Conservation (phyloP, 495 filamentous ascomycete species). For the Entonaema liquescens region DNA sequence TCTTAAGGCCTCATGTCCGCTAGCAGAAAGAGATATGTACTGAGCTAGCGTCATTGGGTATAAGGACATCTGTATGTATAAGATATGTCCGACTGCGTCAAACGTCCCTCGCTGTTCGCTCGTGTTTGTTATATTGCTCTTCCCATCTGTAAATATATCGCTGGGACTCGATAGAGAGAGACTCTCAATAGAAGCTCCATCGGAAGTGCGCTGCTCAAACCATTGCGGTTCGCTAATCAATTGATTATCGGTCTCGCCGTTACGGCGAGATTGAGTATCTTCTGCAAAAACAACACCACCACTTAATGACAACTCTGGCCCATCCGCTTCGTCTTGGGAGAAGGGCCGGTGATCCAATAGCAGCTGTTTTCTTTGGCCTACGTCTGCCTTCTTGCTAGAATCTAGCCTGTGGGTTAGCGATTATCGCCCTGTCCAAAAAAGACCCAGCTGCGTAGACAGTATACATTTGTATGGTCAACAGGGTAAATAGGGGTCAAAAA, state of each 20-base stretch:
- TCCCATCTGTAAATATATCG: constrained; percentile 62
- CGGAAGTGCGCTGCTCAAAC: constrained; percentile 47
- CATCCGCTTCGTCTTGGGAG: constrained; percentile 16
- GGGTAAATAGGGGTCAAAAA: neutral
- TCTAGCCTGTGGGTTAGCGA: constrained; percentile 20
- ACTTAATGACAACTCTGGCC: constrained; percentile 21
- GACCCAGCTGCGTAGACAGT: too few relatives aligned
- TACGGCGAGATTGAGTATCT: constrained; percentile 32
- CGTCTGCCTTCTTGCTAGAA: neutral
- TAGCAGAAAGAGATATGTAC: constrained; percentile 42
- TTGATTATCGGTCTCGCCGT: neutral
- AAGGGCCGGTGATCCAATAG: constrained; percentile 36
- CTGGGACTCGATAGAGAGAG: constrained; percentile 49
- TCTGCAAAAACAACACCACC: constrained; percentile 44
- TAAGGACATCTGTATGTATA: constrained; percentile 68
- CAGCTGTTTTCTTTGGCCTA: constrained; percentile 25
- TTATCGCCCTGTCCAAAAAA: neutral
- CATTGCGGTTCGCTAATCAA: constrained; percentile 36
- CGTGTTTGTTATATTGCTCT: constrained; percentile 53
- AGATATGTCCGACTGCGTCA: constrained; percentile 52
- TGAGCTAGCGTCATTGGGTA: constrained; percentile 63
- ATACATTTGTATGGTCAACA: neutral
- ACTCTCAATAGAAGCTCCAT: constrained; percentile 43
- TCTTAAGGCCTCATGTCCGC: constrained; percentile 35
- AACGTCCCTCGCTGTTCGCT: constrained; percentile 40